Evolutionary conservation across 2,329 filamentous ascomycete genomes (phyloP).

Genomic region (Neofusicoccum kwambonambiense): DNA sequence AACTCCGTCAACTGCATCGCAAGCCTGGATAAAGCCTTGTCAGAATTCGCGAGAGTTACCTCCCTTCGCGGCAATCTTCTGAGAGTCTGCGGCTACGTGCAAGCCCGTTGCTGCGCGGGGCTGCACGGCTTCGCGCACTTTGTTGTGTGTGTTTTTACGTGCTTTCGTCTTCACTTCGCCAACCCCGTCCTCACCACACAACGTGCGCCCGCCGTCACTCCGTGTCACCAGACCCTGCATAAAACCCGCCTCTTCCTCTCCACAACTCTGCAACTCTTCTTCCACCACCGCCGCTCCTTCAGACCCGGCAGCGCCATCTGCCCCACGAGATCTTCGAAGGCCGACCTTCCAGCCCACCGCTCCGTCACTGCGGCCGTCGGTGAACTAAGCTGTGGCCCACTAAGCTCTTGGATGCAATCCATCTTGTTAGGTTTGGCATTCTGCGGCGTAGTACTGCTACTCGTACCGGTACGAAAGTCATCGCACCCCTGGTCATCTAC

Average conservation of each 20-base stretch:
- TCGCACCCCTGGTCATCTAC: too few relatives aligned
- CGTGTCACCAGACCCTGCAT: background rate
- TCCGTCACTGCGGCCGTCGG: too few relatives aligned
- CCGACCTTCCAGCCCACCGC: too few relatives aligned
- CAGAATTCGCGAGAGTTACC: background rate
- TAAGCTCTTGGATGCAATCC: too few relatives aligned
- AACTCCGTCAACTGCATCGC: background rate
- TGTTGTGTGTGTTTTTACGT: conserved; percentile 1
- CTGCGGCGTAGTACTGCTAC: too few relatives aligned
- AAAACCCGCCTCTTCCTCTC: background rate
- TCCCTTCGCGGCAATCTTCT: background rate
- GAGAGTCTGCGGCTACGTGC: background rate
- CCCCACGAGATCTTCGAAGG: too few relatives aligned
- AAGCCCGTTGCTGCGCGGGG: background rate
- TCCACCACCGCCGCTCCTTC: background rate
- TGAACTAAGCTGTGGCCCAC: too few relatives aligned
- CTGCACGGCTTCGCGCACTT: background rate
- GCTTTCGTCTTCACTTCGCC: background rate
- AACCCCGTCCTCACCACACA: background rate
- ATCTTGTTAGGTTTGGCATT: too few relatives aligned
- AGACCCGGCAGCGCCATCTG: too few relatives aligned
- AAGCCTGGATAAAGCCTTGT: background rate
- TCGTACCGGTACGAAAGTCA: too few relatives aligned
- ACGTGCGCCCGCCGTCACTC: background rate
- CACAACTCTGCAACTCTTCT: background rate